Evolutionary conservation across 257 asterid genomes (phyloP).

Genomic region (Solanum tarapatanum): DNA sequence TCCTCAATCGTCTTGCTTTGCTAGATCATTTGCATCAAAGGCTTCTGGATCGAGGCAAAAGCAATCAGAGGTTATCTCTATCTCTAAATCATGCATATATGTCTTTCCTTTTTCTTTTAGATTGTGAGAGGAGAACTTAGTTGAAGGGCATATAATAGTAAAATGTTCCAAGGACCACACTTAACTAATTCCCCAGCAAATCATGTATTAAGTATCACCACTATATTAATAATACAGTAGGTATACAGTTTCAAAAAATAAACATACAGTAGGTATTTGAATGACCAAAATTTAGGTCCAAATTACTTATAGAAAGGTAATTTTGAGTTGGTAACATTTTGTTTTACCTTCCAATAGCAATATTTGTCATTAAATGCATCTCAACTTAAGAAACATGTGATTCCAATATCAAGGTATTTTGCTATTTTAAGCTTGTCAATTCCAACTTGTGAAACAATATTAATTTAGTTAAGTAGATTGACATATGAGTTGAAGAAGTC

Average conservation of each 20-base stretch:
- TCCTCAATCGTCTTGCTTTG: conserved; percentile 19
- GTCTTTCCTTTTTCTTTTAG: not conserved
- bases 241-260: too few relatives aligned
- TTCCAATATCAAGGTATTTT: not conserved
- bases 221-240: not conserved
- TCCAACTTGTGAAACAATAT: not conserved
- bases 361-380: not conserved
- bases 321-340: not conserved
- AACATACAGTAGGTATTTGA: not conserved
- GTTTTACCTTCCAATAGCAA: not conserved
- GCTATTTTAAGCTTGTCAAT: not conserved
- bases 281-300: not conserved
- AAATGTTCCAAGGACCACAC: not conserved
- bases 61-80: conserved; percentile 47
- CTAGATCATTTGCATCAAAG: conserved; percentile 57
- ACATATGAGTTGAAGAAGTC: not conserved
- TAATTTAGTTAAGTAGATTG: not conserved
- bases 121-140: not conserved
- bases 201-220: not conserved
- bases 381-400: not conserved
- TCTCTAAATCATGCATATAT: not conserved
- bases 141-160: not conserved
- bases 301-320: not conserved
- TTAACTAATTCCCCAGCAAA: not conserved
- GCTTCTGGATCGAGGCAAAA: conserved; percentile 41